Conservation (phyloP, 2,329 filamentous ascomycete genomes). For the Stromatinia cepivora region DNA sequence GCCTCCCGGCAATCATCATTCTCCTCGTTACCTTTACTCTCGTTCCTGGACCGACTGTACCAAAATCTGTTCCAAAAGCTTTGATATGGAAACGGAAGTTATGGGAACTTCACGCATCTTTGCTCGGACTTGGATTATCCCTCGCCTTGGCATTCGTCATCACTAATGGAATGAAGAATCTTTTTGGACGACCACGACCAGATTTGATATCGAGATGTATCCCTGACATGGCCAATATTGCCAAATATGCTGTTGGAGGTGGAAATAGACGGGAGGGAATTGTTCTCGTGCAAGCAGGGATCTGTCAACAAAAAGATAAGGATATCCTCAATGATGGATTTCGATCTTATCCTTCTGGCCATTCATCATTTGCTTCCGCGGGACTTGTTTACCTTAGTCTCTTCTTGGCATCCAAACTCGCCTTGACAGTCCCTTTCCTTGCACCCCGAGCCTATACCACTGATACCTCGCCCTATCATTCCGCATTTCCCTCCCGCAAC, state of each 20-base stretch:
- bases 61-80: slow-evolving; percentile 59
- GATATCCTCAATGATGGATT: slow-evolving; percentile 75
- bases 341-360: slow-evolving; percentile 78
- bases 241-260: slow-evolving; percentile 62
- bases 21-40: slow-evolving; percentile 66
- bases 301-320: slow-evolving; percentile 68
- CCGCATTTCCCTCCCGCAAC: slow-evolving; percentile 71
- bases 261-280: slow-evolving; percentile 49
- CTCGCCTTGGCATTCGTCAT: slow-evolving; percentile 74
- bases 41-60: slow-evolving; percentile 70
- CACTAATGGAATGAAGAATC: slow-evolving; percentile 80
- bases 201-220: slow-evolving; percentile 69
- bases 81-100: slow-evolving; percentile 78
- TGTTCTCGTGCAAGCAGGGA: slow-evolving; percentile 70
- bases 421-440: slow-evolving; percentile 71
- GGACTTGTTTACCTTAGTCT: slow-evolving; percentile 84
- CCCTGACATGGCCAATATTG: slow-evolving; percentile 67
- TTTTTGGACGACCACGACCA: slow-evolving; percentile 65
- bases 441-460: slow-evolving; percentile 49
- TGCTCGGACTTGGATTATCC: slow-evolving; percentile 76
- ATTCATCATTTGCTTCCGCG: slow-evolving; percentile 72
- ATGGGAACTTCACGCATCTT: slow-evolving; percentile 87
- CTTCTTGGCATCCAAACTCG: slow-evolving; percentile 82
- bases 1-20: slow-evolving; percentile 68
- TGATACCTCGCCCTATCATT: slow-evolving; percentile 54